Percentiles rank a stretch among this genome's conserved stretches.
Evolutionary conservation across 1,139 yeast species (phyloP).

Genomic region (Taphrina sp.): DNA sequence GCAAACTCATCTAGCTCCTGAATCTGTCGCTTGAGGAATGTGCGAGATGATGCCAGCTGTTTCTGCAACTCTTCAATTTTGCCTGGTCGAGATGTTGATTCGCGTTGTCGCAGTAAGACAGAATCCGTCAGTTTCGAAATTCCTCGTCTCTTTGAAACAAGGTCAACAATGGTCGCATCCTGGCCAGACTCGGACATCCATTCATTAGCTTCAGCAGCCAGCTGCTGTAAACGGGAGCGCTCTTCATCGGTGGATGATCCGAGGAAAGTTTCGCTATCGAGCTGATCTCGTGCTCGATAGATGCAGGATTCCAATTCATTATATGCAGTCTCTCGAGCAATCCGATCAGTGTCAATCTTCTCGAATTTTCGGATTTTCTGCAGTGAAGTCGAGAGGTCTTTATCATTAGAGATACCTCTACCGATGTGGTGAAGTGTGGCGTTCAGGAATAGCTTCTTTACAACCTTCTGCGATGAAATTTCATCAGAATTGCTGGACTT

Average conservation of each 20-base stretch:
- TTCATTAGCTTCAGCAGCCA: constrained; percentile 48
- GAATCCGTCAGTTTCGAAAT: constrained; percentile 40
- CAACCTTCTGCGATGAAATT: constrained; percentile 31
- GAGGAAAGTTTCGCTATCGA: constrained; percentile 37
- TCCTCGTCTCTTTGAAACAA: constrained; percentile 45
- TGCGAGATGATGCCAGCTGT: constrained; percentile 37
- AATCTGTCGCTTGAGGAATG: constrained; percentile 36
- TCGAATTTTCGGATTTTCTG: constrained; percentile 41
- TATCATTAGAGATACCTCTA: constrained; percentile 43
- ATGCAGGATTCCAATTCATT: constrained; percentile 45
- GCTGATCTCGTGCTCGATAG: constrained; percentile 42
- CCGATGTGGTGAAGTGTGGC: constrained; percentile 38
- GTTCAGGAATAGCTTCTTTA: constrained; percentile 37
- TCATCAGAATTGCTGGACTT: neutral
- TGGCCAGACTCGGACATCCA: constrained; percentile 81
- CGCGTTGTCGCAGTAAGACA: constrained; percentile 37
- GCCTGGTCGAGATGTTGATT: constrained; percentile 30
- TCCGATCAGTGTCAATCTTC: constrained; percentile 42
- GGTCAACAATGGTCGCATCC: constrained; percentile 51
- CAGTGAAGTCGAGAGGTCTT: constrained; percentile 41
- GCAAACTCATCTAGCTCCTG: constrained; percentile 27
- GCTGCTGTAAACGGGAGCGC: constrained; percentile 31
- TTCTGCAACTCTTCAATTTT: constrained; percentile 31
- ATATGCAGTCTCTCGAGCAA: constrained; percentile 42
- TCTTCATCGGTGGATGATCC: constrained; percentile 35